These are phyloP conservation scores for Kwoniella shivajii DNA, from an alignment of 1,284 basidiomycete genomes.

Conservation along the genomic window DNA sequence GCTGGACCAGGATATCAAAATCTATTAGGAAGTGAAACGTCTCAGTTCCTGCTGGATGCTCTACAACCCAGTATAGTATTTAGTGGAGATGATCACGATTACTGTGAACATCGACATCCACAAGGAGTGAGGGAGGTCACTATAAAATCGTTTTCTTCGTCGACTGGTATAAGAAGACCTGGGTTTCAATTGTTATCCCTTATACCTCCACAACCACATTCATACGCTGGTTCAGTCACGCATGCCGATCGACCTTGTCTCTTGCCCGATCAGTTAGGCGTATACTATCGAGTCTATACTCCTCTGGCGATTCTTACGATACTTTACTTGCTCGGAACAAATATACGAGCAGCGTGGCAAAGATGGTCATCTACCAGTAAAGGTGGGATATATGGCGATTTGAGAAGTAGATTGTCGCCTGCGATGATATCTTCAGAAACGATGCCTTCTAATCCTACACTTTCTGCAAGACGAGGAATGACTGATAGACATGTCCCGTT, in stretches of 20 bases:
- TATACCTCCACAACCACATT: constrained; percentile 54
- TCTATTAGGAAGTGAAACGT: constrained; percentile 70
- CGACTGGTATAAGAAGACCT: constrained; percentile 70
- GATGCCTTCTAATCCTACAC: constrained; percentile 7
- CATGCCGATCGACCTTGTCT: constrained; percentile 64
- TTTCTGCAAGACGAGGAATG: constrained; percentile 18
- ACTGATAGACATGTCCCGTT: constrained; percentile 38
- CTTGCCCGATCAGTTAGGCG: constrained; percentile 67
- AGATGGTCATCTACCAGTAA: constrained; percentile 16
- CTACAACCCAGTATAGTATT: constrained; percentile 69
- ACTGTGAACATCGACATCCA: constrained; percentile 72
- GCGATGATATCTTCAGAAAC: constrained; percentile 13
- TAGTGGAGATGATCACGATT: constrained; percentile 87
- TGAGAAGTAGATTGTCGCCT: constrained; percentile 27
- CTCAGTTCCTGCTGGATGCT: constrained; percentile 67
- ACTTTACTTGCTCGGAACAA: constrained; percentile 48
- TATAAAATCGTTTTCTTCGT: constrained; percentile 80
- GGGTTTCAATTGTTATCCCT: constrained; percentile 85
- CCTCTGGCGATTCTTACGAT: constrained; percentile 59
- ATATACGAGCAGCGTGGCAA: constrained; percentile 41
- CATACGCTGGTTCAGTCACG: constrained; percentile 35
- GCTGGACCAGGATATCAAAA: constrained; percentile 81
- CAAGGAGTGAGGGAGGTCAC: constrained; percentile 67
- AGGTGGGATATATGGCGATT: constrained; percentile 13
- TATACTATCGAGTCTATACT: constrained; percentile 65